These are phyloP conservation scores for Tolypocladium tundrense DNA, from an alignment of 2,329 filamentous ascomycete species.

Conservation along the genomic window DNA sequence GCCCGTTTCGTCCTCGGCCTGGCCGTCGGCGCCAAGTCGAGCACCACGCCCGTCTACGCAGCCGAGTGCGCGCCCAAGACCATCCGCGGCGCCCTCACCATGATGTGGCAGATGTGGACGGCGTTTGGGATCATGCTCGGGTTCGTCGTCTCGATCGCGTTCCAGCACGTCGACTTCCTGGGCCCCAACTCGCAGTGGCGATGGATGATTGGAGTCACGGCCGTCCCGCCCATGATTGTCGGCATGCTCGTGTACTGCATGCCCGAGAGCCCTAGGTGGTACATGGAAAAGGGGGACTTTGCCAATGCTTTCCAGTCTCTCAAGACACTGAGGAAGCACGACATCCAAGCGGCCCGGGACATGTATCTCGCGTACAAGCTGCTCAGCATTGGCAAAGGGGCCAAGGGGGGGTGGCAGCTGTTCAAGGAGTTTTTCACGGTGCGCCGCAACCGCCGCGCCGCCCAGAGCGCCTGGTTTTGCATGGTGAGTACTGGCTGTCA, in stretches of 20 bases:
- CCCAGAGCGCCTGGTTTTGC: slow-evolving; percentile 24
- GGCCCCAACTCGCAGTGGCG: slow-evolving; percentile 36
- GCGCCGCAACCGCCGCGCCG: slow-evolving; percentile 23
- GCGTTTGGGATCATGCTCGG: slow-evolving; percentile 32
- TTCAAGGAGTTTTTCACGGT: slow-evolving; percentile 27
- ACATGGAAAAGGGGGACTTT: slow-evolving; percentile 35
- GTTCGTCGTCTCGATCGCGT: slow-evolving; percentile 24
- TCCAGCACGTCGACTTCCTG: slow-evolving; percentile 20
- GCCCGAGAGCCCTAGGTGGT: slow-evolving; percentile 49
- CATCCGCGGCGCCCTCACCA: slow-evolving; percentile 64
- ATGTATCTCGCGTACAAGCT: slow-evolving; percentile 36
- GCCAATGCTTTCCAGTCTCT: slow-evolving; percentile 42
- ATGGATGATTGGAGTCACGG: slow-evolving; percentile 51
- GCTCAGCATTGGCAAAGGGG: slow-evolving; percentile 12
- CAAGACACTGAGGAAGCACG: slow-evolving; percentile 39
- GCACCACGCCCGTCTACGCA: slow-evolving; percentile 59
- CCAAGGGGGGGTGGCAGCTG: slow-evolving; percentile 28
- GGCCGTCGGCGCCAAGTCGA: slow-evolving; percentile 56
- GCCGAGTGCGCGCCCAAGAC: slow-evolving; percentile 58
- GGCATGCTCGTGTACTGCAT: slow-evolving; percentile 50
- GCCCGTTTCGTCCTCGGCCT: slow-evolving; percentile 58
- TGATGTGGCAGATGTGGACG: slow-evolving; percentile 52
- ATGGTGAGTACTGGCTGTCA: slow-evolving; percentile 16
- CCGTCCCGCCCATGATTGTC: slow-evolving; percentile 40
- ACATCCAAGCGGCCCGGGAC: slow-evolving; percentile 48